phyloP scores from a whole-genome alignment of 2,329 filamentous ascomycete genomes.

The Neonectria neomacrospora region DNA sequence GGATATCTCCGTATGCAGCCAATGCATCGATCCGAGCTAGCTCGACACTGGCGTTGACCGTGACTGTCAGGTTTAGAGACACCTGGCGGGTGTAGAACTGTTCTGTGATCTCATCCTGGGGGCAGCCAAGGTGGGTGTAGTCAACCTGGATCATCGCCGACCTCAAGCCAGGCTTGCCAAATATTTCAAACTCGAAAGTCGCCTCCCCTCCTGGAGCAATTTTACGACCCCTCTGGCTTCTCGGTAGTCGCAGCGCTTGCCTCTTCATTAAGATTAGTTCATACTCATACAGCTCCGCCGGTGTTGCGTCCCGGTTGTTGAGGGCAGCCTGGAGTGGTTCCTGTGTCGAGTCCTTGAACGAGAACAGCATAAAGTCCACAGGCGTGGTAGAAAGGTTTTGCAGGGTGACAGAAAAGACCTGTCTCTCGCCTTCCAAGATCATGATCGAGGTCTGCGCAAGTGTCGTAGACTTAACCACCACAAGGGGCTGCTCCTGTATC shows the following conservation, averaged over 20 bases:
- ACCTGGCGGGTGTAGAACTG: constrained; percentile 88
- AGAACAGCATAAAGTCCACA: constrained; percentile 86
- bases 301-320: constrained; percentile 78
- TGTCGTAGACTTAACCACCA: constrained; percentile 80
- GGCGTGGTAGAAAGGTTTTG: constrained; percentile 81
- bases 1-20: constrained; percentile 75
- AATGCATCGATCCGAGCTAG: constrained; percentile 82
- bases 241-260: constrained; percentile 71
- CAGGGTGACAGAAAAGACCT: constrained; percentile 80
- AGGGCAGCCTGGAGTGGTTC: constrained; percentile 79
- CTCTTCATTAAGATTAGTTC: constrained; percentile 82
- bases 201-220: constrained; percentile 75
- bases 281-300: constrained; percentile 85
- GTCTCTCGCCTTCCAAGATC: constrained; percentile 90
- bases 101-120: constrained; percentile 73
- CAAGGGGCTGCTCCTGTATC: constrained; percentile 80
- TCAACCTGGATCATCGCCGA: constrained; percentile 84
- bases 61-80: constrained; percentile 82
- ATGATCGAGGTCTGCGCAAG: constrained; percentile 88
- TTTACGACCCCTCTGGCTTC: constrained; percentile 62
- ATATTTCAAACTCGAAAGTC: constrained; percentile 83
- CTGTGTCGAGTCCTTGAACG: constrained; percentile 90
- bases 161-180: constrained; percentile 87
- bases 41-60: constrained; percentile 92
- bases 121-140: constrained; percentile 82